Base-by-base conservation (phyloP, 148 eudicot genomes). In the Cornus controversa region DNA sequence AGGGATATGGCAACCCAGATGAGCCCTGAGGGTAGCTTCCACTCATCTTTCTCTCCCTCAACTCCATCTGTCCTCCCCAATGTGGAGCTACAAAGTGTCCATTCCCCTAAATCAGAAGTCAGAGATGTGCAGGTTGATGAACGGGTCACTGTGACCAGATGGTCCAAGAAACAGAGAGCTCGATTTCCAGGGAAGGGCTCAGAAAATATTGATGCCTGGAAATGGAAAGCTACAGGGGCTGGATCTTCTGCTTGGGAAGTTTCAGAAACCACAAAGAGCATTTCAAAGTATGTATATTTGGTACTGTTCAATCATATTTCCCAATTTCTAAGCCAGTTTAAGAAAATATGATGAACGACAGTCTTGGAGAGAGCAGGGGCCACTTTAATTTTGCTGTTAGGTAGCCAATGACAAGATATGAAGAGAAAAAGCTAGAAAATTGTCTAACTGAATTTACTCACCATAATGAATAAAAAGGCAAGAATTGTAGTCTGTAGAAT, bases 1-100 rank as follows among this genome's bases (percentile, higher is more conserved):
- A 94, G 91, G 82, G 98, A 94, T 78, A 88, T 91, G 90, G 97
- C 96, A 34, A 94, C 98, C 72, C 98, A 94, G 78, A 94, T 94
- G 98, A 94, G 97, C 81, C 96, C 96, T 18, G 91, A 90, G 79
- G 79, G 88, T 72, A 90, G 94, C 78, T 85, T 84, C 68, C 84
- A 77, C 58, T 87, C 97, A 67, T 95, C 97, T 58, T 89, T 84
- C 80, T 91, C 96, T 14, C 82, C 82, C 18, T 79, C 89, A 29
- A 83, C 87, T 25, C 85, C 89, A 50, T 82, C 91, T 54, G 77
- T 82, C 60, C 82, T 85, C 67, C 94, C 94, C 53, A 75, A 90
- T 78, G 80, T 83, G 42, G 97, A 93, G 84, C 80, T 87, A 76
- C 87, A 86, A 81, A 84, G 82, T 80, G 34, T 66, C 40, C 78